Percentiles rank a stretch among this genome's conserved stretches.
Evolutionary conservation across 2,329 filamentous ascomycete species (phyloP).

Genomic region (Ceratocystis alfenasii): DNA sequence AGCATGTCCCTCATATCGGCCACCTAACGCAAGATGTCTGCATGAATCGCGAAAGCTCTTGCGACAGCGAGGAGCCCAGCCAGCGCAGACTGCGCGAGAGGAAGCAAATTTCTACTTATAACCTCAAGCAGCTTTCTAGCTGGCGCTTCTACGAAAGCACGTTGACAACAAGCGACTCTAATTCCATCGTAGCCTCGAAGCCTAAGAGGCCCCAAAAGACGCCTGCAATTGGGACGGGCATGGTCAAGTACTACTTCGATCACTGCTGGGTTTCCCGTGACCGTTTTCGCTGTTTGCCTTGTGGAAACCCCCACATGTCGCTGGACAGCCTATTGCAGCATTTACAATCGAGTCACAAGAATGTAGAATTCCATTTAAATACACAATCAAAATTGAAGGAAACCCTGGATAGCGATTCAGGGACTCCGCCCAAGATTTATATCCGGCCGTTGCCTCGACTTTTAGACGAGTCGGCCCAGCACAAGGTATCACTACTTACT

Average conservation of each 20-base stretch:
- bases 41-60: not conserved
- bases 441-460: conserved; percentile 13
- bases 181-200: not conserved
- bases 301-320: conserved; percentile 37
- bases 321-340: conserved; percentile 40
- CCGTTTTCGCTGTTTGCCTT: conserved; percentile 41
- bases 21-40: not conserved
- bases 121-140: conserved; percentile 47
- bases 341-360: conserved; percentile 26
- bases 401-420: conserved; percentile 28
- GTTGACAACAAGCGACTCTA: not conserved
- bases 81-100: not conserved
- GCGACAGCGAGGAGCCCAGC: not conserved
- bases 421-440: conserved; percentile 29
- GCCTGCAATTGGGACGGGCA: conserved; percentile 26
- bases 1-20: not conserved
- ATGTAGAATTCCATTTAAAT: conserved; percentile 3
- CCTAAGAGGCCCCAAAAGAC: not conserved
- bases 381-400: conserved; percentile 36
- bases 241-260: conserved; percentile 37
- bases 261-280: conserved; percentile 38
- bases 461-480: not conserved
- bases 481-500: not conserved
- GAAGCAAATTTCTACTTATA: conserved; percentile 33
- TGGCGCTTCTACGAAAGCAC: not conserved